phyloP scores from a whole-genome alignment of 345 rosid species.

The Citrus unshiu region DNA sequence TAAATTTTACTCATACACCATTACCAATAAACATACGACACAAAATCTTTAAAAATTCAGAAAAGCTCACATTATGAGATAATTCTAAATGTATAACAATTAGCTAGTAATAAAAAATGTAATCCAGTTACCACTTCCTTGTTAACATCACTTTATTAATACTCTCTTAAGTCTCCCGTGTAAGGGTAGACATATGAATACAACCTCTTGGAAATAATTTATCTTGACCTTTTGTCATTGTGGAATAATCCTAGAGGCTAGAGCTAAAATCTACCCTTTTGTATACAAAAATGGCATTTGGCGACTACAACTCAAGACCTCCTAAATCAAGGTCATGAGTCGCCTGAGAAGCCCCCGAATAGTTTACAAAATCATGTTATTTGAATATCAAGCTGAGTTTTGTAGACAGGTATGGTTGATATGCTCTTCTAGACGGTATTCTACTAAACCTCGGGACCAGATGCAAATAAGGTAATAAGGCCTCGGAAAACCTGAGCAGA shows the following conservation, averaged over 20 bases:
- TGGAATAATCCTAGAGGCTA: background rate
- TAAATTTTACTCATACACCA: too few species aligned
- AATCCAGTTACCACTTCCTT: background rate
- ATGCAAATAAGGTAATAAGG: slow-evolving; percentile 75
- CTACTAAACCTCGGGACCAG: slow-evolving; percentile 79
- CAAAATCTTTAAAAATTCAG: too few species aligned
- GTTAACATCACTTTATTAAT: background rate
- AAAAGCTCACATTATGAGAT: too few species aligned
- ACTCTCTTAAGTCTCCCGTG: background rate
- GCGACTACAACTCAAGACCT: background rate
- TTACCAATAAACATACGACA: too few species aligned
- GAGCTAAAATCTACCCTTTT: background rate
- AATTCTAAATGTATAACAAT: background rate
- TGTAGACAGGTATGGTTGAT: background rate
- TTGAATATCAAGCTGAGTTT: background rate
- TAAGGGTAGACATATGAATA: background rate
- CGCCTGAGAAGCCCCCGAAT: background rate
- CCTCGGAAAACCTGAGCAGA: slow-evolving; percentile 93
- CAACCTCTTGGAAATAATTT: background rate
- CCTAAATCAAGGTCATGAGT: background rate
- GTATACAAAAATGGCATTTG: background rate
- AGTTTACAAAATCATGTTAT: background rate
- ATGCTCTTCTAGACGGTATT: background rate
- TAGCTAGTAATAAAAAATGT: background rate
- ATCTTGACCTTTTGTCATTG: background rate